Conservation (phyloP, 1,139 yeast genomes). For the Saccharomyces pastorianus region DNA sequence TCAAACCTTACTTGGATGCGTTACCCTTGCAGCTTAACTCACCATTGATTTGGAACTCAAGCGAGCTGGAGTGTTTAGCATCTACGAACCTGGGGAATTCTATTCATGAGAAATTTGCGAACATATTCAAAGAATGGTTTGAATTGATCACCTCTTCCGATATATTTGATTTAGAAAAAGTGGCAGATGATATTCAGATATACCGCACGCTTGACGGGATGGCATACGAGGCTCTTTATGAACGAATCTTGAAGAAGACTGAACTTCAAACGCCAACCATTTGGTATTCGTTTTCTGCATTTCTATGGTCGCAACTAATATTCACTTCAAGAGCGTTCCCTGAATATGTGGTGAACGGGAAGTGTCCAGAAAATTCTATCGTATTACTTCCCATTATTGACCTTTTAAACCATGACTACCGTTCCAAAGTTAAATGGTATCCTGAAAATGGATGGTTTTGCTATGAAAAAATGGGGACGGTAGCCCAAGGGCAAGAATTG, state of each 20-base stretch:
- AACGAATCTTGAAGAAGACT: constrained; percentile 4
- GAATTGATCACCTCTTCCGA: constrained; percentile 3
- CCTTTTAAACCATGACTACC: constrained; percentile 60
- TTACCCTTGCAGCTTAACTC: constrained; percentile 53
- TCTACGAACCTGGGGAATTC: constrained; percentile 53
- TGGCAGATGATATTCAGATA: background rate
- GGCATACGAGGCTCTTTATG: constrained; percentile 7
- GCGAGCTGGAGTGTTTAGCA: constrained; percentile 41
- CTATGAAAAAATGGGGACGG: constrained; percentile 18
- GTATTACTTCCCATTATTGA: constrained; percentile 75
- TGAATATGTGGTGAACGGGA: constrained; percentile 37
- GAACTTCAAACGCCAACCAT: constrained; percentile 4
- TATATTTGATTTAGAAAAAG: background rate
- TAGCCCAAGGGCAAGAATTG: constrained; percentile 41
- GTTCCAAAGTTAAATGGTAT: constrained; percentile 59
- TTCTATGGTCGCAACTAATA: constrained; percentile 67
- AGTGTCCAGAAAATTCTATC: constrained; percentile 35
- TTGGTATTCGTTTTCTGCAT: constrained; percentile 61
- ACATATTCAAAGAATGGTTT: constrained; percentile 31
- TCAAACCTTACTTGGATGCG: constrained; percentile 44
- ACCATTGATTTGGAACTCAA: constrained; percentile 57
- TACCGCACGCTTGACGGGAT: constrained; percentile 3
- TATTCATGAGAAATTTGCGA: constrained; percentile 29
- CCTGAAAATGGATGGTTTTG: constrained; percentile 24
- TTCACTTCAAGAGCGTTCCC: constrained; percentile 79